phyloP scores from a whole-genome alignment of 371 early-diverging fungal genomes.

The Capillidium heterosporum region DNA sequence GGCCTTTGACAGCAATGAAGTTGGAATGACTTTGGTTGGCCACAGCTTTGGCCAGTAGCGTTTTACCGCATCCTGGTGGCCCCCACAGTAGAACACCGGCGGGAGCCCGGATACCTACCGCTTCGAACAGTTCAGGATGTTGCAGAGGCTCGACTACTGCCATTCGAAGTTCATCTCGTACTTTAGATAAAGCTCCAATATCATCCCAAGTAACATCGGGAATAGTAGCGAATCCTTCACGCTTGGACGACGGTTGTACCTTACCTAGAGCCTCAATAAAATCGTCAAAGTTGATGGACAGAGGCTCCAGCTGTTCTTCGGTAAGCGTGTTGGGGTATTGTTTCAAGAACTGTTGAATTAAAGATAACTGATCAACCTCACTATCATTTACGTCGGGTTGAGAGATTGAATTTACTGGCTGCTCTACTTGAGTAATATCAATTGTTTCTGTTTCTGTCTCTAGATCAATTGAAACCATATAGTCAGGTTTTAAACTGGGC shows the following conservation, averaged over 20 bases:
- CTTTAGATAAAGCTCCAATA: slow-evolving; percentile 75
- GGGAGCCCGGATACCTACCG: slow-evolving; percentile 84
- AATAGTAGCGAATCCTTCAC: slow-evolving; percentile 96
- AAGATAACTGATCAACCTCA: slow-evolving; percentile 33
- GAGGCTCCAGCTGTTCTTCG: slow-evolving; percentile 60
- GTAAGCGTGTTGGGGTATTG: slow-evolving; percentile 54
- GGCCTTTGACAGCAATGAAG: slow-evolving; percentile 98
- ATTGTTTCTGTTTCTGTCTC: background rate
- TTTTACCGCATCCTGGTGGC: slow-evolving; percentile 99
- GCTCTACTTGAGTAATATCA: slow-evolving; percentile 13
- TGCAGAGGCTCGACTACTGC: slow-evolving; percentile 92
- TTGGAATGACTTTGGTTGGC: slow-evolving; percentile 94
- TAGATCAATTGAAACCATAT: slow-evolving; percentile 10
- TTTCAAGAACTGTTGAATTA: slow-evolving; percentile 50
- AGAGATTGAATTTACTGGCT: slow-evolving; percentile 1
- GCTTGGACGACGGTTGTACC: slow-evolving; percentile 93
- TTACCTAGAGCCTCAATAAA: slow-evolving; percentile 77
- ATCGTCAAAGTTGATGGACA: slow-evolving; percentile 74
- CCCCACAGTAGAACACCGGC: slow-evolving; percentile 97
- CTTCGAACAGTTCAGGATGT: slow-evolving; percentile 78
- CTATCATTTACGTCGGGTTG: background rate
- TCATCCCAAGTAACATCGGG: slow-evolving; percentile 92
- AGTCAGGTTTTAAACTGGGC: background rate
- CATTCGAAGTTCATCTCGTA: slow-evolving; percentile 89
- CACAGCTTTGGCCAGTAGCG: slow-evolving; percentile 96